phyloP scores from a whole-genome alignment of 1,139 yeast genomes.

The Scheffersomyces quercinus region DNA sequence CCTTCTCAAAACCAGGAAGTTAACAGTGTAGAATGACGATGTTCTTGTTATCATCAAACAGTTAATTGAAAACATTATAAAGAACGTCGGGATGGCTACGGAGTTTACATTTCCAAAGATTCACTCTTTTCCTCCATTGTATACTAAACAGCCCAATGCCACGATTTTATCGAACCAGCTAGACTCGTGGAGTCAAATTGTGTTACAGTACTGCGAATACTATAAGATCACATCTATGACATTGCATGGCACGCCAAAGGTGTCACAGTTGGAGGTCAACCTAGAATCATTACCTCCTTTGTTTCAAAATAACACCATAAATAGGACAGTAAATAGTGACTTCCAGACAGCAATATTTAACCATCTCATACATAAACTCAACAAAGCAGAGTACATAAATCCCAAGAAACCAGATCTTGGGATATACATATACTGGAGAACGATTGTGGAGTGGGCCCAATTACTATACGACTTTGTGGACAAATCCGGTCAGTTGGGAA shows the following conservation, averaged over 20 bases:
- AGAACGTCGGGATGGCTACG: conserved; percentile 3
- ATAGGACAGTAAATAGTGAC: conserved; percentile 55
- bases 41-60: no score
- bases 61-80: no score
- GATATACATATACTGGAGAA: conserved; percentile 66
- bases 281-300: conserved; percentile 30
- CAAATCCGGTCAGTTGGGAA: conserved; percentile 72
- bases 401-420: conserved; percentile 44
- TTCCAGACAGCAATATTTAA: conserved; percentile 57
- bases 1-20: no score
- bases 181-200: conserved; percentile 45
- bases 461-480: conserved; percentile 51
- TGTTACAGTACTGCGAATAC: conserved; percentile 58
- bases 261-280: conserved; percentile 24
- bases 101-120: conserved; percentile 62
- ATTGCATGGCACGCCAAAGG: conserved; percentile 26
- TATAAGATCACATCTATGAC: conserved; percentile 47
- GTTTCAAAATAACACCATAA: conserved; percentile 51
- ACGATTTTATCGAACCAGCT: conserved; percentile 75
- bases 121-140: conserved; percentile 88
- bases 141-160: conserved; percentile 84
- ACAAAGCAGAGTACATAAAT: conserved; percentile 54
- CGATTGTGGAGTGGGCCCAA: conserved; percentile 77
- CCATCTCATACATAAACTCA: conserved; percentile 54
- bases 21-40: no score